Conservation (phyloP, 345 rosid genomes). For the Hibiscus mutabilis region DNA sequence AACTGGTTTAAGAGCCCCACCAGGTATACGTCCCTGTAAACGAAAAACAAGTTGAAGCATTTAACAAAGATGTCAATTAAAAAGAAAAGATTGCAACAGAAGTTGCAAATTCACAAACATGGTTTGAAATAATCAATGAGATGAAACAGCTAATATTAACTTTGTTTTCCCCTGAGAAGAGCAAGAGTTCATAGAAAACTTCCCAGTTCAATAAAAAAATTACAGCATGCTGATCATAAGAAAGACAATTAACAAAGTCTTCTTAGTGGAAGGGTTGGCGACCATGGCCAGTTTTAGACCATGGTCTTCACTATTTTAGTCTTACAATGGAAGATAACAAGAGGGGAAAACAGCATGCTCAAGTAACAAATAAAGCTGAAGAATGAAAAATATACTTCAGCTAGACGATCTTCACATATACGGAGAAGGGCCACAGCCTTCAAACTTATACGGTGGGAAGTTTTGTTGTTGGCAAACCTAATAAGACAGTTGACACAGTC, state of each 20-base stretch:
- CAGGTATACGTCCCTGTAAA: slow-evolving; percentile 59
- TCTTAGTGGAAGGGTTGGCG: neutral
- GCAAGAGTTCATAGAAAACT: neutral
- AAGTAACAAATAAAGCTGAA: neutral
- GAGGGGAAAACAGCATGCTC: neutral
- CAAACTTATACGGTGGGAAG: slow-evolving; percentile 85
- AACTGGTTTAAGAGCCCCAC: slow-evolving; percentile 60
- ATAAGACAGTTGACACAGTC: slow-evolving; percentile 98
- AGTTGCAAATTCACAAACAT: neutral
- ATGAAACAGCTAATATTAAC: neutral
- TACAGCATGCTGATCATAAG: neutral
- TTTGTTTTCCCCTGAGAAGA: neutral
- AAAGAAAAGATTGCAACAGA: slow-evolving; percentile 1
- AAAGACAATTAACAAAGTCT: neutral
- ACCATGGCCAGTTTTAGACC: neutral
- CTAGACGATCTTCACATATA: slow-evolving; percentile 97
- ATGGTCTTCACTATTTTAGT: neutral
- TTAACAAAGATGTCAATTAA: neutral
- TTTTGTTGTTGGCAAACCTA: slow-evolving; percentile 90
- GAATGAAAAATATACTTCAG: slow-evolving; percentile 60
- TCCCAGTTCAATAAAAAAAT: neutral
- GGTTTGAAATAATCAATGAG: neutral
- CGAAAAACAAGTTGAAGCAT: slow-evolving; percentile 9
- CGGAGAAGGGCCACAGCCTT: slow-evolving; percentile 99
- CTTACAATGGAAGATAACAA: neutral